Evolutionary conservation across 495 filamentous ascomycete species (phyloP), one percentile per base, ranked within the genome.

Genomic region (Delitschia confertaspora): DNA sequence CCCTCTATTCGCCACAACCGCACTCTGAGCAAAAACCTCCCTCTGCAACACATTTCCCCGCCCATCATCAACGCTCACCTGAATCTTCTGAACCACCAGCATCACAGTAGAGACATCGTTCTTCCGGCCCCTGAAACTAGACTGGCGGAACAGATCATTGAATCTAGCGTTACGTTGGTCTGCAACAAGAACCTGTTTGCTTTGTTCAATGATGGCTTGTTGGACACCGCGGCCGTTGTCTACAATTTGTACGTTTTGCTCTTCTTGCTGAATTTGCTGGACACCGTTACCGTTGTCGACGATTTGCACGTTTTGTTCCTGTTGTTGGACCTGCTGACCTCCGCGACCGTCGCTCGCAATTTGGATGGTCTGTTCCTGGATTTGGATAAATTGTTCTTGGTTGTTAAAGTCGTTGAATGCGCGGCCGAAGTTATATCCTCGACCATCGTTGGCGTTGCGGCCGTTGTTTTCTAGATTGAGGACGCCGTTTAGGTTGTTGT

Each of bases 1-100:
- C 3, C 53, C 53, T 27, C 37, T 38, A 35, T 57, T 57, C 20
- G 53, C 53, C 27, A 53, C 38, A 27, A 49, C 19, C 8, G 23
- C 35, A 13, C 43, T 49, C 48, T 52, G 44, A 2, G 53, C 53
- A 39, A 52, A 57, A 31, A 57, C 19, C 1, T 27, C 0, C 44
- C 43, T n/a, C 14, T 46, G 22, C 41, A 52, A 11, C 17, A 29
- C 22, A 26, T 47, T 46, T 9, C 49, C 53, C 10, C 10, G 18
- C 17, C 43, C 45, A 49, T 57, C 45, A 27, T 48, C 45, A 22
- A 52, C 22, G 16, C 18, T 8, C 14, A 57, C 29, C 18, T 49
- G 40, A 29, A 57, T 38, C 36, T 49, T 8, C 34, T 52, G 44
- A 4, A 57, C 53, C 16, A 57, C 49, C 6, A 49, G 13, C 6